phyloP scores from a whole-genome alignment of 2,329 filamentous ascomycete genomes.

The Conoideocrella luteorostrata region DNA sequence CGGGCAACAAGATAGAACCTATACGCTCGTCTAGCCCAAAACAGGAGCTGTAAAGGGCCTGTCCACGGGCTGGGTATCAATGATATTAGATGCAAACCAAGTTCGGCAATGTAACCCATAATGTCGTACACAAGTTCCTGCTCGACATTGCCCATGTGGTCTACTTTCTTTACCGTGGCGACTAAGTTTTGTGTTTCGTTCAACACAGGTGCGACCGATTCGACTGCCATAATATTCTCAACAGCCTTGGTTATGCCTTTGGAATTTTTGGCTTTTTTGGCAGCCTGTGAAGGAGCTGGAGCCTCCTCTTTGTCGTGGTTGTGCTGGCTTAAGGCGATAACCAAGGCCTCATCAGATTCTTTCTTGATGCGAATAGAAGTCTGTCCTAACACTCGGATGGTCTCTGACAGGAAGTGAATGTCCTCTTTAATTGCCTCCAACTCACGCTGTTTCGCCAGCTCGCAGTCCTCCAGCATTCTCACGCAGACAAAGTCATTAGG shows the following conservation, averaged over 20 bases:
- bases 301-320: not conserved
- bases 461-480: not conserved
- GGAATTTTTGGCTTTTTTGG: no score
- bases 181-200: not conserved
- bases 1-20: not conserved
- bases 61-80: not conserved
- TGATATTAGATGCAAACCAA: not conserved
- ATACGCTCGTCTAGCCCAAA: not conserved
- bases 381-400: not conserved
- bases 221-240: not conserved
- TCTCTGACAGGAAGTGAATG: not conserved
- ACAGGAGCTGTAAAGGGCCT: not conserved
- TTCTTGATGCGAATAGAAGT: not conserved
- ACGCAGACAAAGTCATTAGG: not conserved
- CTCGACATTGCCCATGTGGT: not conserved
- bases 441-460: not conserved
- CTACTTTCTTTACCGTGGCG: not conserved
- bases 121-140: not conserved
- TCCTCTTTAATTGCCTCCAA: not conserved
- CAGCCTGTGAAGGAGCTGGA: no score
- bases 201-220: not conserved
- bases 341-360: not conserved
- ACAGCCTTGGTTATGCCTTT: no score
- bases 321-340: not conserved
- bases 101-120: not conserved